Conservation (phyloP, 2,329 filamentous ascomycete species). For the Fusarium tricinctum region DNA sequence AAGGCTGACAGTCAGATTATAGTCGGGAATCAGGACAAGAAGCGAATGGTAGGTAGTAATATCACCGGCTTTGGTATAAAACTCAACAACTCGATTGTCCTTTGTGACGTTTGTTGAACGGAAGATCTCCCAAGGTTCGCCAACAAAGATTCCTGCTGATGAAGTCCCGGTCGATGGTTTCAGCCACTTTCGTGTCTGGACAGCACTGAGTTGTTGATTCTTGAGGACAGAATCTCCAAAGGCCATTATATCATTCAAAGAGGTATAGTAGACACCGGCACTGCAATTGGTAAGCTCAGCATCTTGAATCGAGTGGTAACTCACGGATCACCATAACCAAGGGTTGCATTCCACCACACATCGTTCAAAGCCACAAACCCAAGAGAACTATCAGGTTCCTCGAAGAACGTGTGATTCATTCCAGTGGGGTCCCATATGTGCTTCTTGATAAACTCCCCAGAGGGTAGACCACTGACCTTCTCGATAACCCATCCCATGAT, state of each 20-base stretch:
- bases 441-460: constrained; percentile 19
- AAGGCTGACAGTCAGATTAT: constrained; percentile 7
- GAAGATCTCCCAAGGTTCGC: constrained; percentile 23
- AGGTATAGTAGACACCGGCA: constrained; percentile 20
- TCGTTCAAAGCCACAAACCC: constrained; percentile 15
- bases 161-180: constrained; percentile 17
- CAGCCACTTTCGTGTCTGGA: constrained; percentile 21
- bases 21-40: constrained; percentile 10
- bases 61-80: constrained; percentile 27
- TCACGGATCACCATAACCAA: constrained; percentile 25
- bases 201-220: background rate
- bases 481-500: constrained; percentile 21
- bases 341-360: constrained; percentile 28
- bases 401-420: constrained; percentile 8
- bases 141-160: constrained; percentile 6
- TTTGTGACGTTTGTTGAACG: constrained; percentile 26
- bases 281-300: background rate
- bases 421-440: constrained; percentile 18
- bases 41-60: constrained; percentile 22
- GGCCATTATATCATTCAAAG: constrained; percentile 10
- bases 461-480: constrained; percentile 21
- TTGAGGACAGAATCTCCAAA: constrained; percentile 16
- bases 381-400: constrained; percentile 7
- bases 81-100: constrained; percentile 23
- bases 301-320: background rate